Evolutionary conservation across 1,284 basidiomycete genomes (phyloP), one percentile per base, ranked within the genome.

Genomic region (Lentinus polychrous): DNA sequence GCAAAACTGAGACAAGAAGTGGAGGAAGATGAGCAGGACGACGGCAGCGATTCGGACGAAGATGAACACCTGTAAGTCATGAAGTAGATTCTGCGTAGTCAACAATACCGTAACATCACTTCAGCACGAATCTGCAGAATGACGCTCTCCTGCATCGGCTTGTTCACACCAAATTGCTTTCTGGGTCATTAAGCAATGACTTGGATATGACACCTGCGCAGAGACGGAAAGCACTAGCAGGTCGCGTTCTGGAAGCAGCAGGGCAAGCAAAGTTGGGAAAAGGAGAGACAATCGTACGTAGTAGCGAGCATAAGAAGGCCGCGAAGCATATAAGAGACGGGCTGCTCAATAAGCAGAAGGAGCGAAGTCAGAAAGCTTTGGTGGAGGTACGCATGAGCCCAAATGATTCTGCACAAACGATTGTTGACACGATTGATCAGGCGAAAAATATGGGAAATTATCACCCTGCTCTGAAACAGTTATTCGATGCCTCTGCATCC

Each of bases 371-470:
- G 49, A 75, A 74, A 50, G 58, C 75, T 38, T 63, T 90, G 3
- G 79, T 84, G 57, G 83, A 88, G 78, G 87, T 87, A 39, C 12
- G 50, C 55, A 18, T 35, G 55, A 23, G 46, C 35, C 32, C 41
- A 43, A 37, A 32, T 48, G 27, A 8, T 40, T 18, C 18, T 31
- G 15, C 23, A 36, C 34, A 42, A 36, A 18, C 27, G n/a, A 8
- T 48, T 48, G 24, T 52, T 51, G 20, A 22, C 42, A 51, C 14
- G 38, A 37, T 47, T 23, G 23, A 41, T 82, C 45, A 66, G 87
- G 86, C 86, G 2, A 91, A 90, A 65, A 75, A 85, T 52, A 57
- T 86, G 49, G 87, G 87, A 14, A 90, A 87, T 60, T 91, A 89
- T 59, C 86, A 91, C 56, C 86, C 83, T 32, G 70, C 73, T 8